These are phyloP conservation scores for Cystobasidium pallidum DNA, from an alignment of 1,284 basidiomycete species.

Conservation along the genomic window DNA sequence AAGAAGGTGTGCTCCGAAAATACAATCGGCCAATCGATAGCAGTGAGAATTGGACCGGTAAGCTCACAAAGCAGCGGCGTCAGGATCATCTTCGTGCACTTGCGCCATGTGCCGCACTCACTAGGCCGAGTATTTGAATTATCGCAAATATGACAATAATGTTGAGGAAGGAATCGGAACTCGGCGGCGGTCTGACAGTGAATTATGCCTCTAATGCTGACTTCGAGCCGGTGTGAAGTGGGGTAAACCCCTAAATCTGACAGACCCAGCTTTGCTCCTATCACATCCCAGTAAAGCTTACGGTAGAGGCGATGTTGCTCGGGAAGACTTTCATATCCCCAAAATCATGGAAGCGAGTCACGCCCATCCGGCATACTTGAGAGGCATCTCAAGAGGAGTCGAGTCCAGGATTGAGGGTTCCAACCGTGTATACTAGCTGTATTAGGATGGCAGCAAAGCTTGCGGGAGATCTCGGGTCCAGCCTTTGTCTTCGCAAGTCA, in stretches of 20 bases:
- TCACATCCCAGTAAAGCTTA: slow-evolving; percentile 84
- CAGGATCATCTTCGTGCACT: neutral
- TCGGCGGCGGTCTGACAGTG: slow-evolving; percentile 63
- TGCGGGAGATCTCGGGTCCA: neutral
- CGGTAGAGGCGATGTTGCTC: too few relatives aligned
- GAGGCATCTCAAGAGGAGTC: slow-evolving; percentile 61
- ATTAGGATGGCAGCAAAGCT: neutral
- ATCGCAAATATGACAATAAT: slow-evolving; percentile 75
- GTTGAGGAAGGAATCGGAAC: slow-evolving; percentile 66
- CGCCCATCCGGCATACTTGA: slow-evolving; percentile 79
- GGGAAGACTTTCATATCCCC: slow-evolving; percentile 65
- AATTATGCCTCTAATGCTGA: too few relatives aligned
- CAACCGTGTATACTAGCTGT: too few relatives aligned
- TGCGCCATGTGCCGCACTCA: slow-evolving; percentile 8
- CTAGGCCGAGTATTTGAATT: slow-evolving; percentile 68
- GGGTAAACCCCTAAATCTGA: slow-evolving; percentile 80
- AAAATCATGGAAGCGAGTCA: slow-evolving; percentile 72
- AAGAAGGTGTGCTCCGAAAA: slow-evolving; percentile 9
- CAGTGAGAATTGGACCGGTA: slow-evolving; percentile 63
- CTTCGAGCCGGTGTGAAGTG: too few relatives aligned
- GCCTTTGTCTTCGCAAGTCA: neutral
- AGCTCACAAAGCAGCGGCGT: slow-evolving; percentile 56
- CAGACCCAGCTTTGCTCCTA: slow-evolving; percentile 60
- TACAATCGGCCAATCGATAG: slow-evolving; percentile 62
- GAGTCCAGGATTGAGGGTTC: too few relatives aligned